Percentiles rank a stretch among this genome's conserved stretches.
Conservation (phyloP, 2,329 filamentous ascomycete species). For the Venturiaceae sp. region DNA sequence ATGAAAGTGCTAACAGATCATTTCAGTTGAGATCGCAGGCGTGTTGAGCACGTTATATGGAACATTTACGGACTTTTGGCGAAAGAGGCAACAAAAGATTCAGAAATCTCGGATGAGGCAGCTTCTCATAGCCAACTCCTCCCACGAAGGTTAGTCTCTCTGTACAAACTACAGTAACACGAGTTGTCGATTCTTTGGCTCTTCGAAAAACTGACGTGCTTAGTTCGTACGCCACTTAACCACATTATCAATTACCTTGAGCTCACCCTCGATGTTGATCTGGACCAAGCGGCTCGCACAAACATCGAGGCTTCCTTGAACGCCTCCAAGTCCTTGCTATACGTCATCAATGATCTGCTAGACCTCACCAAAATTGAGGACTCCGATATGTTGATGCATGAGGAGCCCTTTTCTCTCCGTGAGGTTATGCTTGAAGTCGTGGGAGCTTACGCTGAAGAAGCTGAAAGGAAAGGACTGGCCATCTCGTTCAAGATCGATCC, state of each 20-base stretch:
- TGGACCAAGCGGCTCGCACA: neutral
- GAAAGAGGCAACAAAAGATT: neutral
- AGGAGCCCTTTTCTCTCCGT: neutral
- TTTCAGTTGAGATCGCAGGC: neutral
- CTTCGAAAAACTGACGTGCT: neutral
- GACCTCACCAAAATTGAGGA: neutral
- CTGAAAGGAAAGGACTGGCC: neutral
- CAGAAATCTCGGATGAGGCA: neutral
- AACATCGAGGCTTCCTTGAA: neutral
- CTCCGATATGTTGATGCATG: neutral
- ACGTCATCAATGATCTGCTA: neutral
- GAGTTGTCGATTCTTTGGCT: no score
- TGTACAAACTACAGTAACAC: neutral
- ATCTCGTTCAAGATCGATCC: neutral
- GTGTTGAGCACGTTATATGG: neutral
- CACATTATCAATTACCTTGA: neutral
- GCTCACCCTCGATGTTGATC: neutral
- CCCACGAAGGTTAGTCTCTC: neutral
- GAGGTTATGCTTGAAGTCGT: neutral
- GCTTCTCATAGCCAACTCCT: neutral
- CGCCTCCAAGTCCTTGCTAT: constrained; percentile 2
- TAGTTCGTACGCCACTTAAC: constrained; percentile 1
- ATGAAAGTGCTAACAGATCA: neutral
- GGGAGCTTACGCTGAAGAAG: neutral
- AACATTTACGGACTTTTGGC: neutral